Evolutionary conservation across 768 basidiomycete species (phyloP).

Genomic region (Termitomyces sp.): DNA sequence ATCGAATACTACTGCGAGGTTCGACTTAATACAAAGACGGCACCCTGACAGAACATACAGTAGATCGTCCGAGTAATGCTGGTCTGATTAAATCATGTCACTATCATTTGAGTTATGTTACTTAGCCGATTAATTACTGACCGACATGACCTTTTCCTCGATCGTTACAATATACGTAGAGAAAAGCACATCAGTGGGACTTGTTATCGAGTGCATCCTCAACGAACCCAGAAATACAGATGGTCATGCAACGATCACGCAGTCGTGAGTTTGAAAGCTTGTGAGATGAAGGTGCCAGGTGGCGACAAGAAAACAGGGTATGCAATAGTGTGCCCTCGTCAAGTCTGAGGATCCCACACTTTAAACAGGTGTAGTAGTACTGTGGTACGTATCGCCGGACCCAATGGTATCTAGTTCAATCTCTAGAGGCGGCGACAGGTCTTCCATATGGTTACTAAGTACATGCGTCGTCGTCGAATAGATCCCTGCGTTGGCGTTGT

Average conservation of each 20-base stretch:
- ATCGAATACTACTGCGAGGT: too few relatives aligned
- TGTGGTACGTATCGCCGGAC: slow-evolving; percentile 8
- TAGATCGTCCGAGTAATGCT: too few relatives aligned
- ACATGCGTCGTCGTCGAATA: slow-evolving; percentile 13
- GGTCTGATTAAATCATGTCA: too few relatives aligned
- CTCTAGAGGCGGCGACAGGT: neutral
- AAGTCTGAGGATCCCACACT: neutral
- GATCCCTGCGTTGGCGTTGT: slow-evolving; percentile 31
- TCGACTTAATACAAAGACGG: too few relatives aligned
- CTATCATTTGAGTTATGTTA: too few relatives aligned
- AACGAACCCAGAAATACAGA: neutral
- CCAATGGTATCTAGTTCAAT: slow-evolving; percentile 24
- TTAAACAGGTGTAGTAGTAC: neutral
- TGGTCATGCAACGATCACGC: neutral
- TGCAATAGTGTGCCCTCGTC: too few relatives aligned
- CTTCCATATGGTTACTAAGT: slow-evolving; percentile 18
- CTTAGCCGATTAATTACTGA: too few relatives aligned
- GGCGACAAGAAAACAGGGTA: neutral
- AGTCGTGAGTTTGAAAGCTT: neutral
- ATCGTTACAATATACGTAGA: too few relatives aligned
- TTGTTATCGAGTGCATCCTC: too few relatives aligned
- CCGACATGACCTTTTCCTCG: too few relatives aligned
- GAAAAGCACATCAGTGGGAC: too few relatives aligned
- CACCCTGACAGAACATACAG: too few relatives aligned
- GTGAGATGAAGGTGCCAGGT: neutral